A percentile compares a stretch with the other conserved stretches of the same genome.
Conservation (phyloP, 1,284 basidiomycete species). For the Leccinum pachyderme region DNA sequence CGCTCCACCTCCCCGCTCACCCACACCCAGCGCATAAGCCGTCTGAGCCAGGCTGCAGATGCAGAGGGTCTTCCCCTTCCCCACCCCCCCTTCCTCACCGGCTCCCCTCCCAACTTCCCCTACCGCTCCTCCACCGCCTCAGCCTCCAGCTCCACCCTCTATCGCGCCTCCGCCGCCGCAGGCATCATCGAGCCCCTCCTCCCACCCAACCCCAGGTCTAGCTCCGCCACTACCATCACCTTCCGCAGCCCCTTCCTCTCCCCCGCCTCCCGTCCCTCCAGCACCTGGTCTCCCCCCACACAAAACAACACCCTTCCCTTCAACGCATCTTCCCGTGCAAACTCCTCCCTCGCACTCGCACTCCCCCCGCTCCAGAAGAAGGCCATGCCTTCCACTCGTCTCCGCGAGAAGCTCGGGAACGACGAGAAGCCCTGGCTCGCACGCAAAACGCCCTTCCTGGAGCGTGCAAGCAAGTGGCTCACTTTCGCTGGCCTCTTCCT, state of each 20-base stretch:
- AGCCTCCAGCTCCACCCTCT: slow-evolving; percentile 22
- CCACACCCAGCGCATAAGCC: slow-evolving; percentile 12
- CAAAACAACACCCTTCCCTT: slow-evolving; percentile 25
- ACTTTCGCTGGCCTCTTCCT: slow-evolving; percentile 43
- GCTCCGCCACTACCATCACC: slow-evolving; percentile 46
- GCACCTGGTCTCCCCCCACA: slow-evolving; percentile 56
- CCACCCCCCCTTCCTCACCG: slow-evolving; percentile 53
- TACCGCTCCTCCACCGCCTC: slow-evolving; percentile 35
- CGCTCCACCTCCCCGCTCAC: slow-evolving; percentile 11
- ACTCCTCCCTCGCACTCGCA: slow-evolving; percentile 35
- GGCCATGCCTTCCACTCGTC: slow-evolving; percentile 47
- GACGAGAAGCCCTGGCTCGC: slow-evolving; percentile 55
- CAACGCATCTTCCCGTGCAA: slow-evolving; percentile 32
- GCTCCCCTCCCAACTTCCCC: slow-evolving; percentile 34
- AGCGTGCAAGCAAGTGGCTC: slow-evolving; percentile 42
- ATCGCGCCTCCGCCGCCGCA: slow-evolving; percentile 30
- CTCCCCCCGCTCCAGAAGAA: slow-evolving; percentile 41
- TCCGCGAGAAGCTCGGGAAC: slow-evolving; percentile 44
- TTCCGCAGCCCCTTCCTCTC: slow-evolving; percentile 69
- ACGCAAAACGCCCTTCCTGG: slow-evolving; percentile 31
- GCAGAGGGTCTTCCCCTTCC: slow-evolving; percentile 37
- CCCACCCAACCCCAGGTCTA: slow-evolving; percentile 33
- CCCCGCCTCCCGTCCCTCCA: slow-evolving; percentile 62
- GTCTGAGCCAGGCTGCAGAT: slow-evolving; percentile 26
- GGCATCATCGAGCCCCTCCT: slow-evolving; percentile 12